A percentile compares a stretch with the other conserved stretches of the same genome.
These are phyloP conservation scores for Hypoxylon sp. DNA, from an alignment of 2,329 filamentous ascomycete species.

Conservation along the genomic window DNA sequence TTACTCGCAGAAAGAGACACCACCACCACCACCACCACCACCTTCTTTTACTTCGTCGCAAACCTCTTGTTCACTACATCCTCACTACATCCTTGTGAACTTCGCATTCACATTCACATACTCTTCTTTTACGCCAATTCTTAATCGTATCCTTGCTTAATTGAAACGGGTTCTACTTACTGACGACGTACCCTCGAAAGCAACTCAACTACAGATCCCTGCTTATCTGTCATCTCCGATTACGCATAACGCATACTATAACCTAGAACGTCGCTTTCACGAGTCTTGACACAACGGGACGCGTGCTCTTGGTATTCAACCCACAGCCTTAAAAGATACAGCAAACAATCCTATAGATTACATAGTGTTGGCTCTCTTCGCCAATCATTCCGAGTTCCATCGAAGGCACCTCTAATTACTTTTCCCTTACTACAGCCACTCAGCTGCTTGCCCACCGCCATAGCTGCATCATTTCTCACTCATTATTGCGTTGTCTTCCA, in stretches of 20 bases:
- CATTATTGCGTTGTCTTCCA: constrained; percentile 44
- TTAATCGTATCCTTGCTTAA: neutral
- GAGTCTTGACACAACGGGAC: constrained; percentile 29
- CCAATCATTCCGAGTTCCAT: constrained; percentile 4
- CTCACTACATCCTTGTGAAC: constrained; percentile 15
- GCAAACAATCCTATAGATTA: constrained; percentile 19
- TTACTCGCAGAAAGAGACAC: constrained; percentile 32
- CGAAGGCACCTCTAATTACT: constrained; percentile 25
- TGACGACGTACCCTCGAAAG: constrained; percentile 28
- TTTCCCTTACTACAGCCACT: constrained; percentile 20
- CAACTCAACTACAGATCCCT: constrained; percentile 25
- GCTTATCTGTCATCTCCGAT: constrained; percentile 41
- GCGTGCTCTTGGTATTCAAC: constrained; percentile 30
- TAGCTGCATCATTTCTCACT: constrained; percentile 43
- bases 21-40: constrained; percentile 2
- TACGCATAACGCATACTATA: constrained; percentile 42
- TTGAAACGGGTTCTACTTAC: constrained; percentile 20
- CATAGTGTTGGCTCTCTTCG: constrained; percentile 16
- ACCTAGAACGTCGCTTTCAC: constrained; percentile 39
- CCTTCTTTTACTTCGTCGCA: constrained; percentile 18
- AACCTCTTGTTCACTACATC: constrained; percentile 16
- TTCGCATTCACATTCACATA: constrained; percentile 5
- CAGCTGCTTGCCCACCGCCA: constrained; percentile 31
- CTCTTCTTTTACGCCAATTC: neutral
- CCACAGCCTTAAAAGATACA: constrained; percentile 14